phyloP scores from a whole-genome alignment of 768 basidiomycete species.

The Panus rudis region DNA sequence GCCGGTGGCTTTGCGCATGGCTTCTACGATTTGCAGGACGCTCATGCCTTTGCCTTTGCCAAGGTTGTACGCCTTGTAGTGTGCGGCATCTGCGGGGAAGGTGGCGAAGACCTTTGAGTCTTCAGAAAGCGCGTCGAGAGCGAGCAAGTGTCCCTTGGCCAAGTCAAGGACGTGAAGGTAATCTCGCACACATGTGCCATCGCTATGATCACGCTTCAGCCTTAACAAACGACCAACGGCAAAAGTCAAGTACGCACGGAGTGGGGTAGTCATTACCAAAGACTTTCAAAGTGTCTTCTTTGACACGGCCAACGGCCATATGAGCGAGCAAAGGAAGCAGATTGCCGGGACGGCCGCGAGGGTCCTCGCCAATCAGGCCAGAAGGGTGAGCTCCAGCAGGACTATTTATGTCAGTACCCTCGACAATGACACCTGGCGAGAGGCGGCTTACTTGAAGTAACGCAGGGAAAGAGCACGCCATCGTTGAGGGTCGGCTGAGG shows the following conservation, averaged over 20 bases:
- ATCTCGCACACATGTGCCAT: conserved; percentile 97
- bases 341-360: conserved; percentile 92
- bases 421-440: conserved; percentile 3
- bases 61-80: conserved; percentile 94
- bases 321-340: conserved; percentile 89
- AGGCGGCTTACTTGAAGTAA: conserved; percentile 85
- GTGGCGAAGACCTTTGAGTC: conserved; percentile 56
- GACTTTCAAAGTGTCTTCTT: conserved; percentile 54
- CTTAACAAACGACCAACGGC: background rate
- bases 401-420: conserved; percentile 35
- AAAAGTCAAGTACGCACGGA: conserved; percentile 37
- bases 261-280: conserved; percentile 99
- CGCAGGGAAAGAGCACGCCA: conserved; percentile 86
- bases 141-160: conserved; percentile 88
- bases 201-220: conserved; percentile 35
- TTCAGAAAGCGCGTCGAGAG: conserved; percentile 72
- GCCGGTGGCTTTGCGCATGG: conserved; percentile 88
- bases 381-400: conserved; percentile 99
- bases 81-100: conserved; percentile 38
- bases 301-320: conserved; percentile 87
- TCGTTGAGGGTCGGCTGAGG: conserved; percentile 53
- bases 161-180: conserved; percentile 92
- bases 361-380: conserved; percentile 92
- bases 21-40: conserved; percentile 89
- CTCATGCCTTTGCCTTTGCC: conserved; percentile 90